These are phyloP conservation scores for Aspergillus oerlinghausenensis DNA, from an alignment of 2,329 filamentous ascomycete species.

Conservation along the genomic window DNA sequence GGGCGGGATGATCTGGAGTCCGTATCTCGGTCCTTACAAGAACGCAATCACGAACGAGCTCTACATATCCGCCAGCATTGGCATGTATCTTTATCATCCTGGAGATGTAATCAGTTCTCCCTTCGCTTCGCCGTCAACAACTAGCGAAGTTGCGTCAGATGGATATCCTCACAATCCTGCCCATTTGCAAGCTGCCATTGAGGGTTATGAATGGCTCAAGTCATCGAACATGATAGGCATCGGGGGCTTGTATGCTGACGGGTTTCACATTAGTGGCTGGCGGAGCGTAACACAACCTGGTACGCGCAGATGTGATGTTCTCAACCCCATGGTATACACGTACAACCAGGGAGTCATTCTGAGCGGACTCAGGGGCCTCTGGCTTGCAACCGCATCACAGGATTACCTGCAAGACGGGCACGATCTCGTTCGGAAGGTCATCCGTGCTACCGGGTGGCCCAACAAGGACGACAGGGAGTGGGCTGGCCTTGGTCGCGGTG, in stretches of 20 bases:
- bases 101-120: conserved; percentile 71
- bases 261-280: conserved; percentile 76
- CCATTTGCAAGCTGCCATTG: conserved; percentile 68
- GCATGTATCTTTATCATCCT: conserved; percentile 87
- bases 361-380: conserved; percentile 74
- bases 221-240: conserved; percentile 74
- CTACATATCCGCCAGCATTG: conserved; percentile 76
- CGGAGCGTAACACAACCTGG: conserved; percentile 52
- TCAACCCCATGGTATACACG: conserved; percentile 87
- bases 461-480: conserved; percentile 47
- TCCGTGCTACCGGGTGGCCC: conserved; percentile 73
- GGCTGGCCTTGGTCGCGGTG: conserved; percentile 71
- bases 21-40: conserved; percentile 76
- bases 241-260: conserved; percentile 74
- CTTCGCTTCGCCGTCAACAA: conserved; percentile 43
- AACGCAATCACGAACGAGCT: conserved; percentile 95
- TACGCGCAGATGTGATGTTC: conserved; percentile 69
- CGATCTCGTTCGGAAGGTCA: conserved; percentile 66
- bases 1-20: conserved; percentile 91
- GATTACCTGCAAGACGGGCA: conserved; percentile 76
- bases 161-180: conserved; percentile 51
- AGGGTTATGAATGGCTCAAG: conserved; percentile 77
- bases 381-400: conserved; percentile 68
- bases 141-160: conserved; percentile 22
- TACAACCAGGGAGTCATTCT: conserved; percentile 94